These are phyloP conservation scores for Chytriomyces confervae DNA, from an alignment of 192 early-diverging fungal species.

Conservation along the genomic window DNA sequence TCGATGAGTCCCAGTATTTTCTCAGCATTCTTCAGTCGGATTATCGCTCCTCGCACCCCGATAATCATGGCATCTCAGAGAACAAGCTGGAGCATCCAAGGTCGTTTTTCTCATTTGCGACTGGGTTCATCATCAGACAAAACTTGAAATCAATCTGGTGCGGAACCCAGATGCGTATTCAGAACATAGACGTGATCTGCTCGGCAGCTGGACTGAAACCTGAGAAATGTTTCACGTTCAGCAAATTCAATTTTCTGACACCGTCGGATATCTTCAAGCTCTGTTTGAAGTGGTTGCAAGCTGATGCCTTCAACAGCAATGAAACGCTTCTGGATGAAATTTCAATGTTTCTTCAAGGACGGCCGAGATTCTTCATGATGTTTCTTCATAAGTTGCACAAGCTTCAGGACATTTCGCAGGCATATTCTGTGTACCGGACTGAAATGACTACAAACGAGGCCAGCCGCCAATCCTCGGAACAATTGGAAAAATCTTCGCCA, in stretches of 20 bases:
- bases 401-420: not conserved
- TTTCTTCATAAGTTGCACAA: constrained; percentile 7
- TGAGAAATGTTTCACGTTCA: constrained; percentile 7
- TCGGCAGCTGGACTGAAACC: constrained; percentile 29
- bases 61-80: constrained; percentile 18
- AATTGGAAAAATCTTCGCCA: not conserved
- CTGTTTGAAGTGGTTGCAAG: not conserved
- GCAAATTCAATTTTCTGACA: too few species aligned
- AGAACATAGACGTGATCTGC: constrained; percentile 25
- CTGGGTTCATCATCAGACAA: constrained; percentile 19
- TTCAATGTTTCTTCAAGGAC: constrained; percentile 16
- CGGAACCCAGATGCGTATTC: constrained; percentile 38
- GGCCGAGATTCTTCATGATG: constrained; percentile 4
- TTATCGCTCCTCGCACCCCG: constrained; percentile 20
- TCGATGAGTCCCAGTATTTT: constrained; percentile 35
- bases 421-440: not conserved
- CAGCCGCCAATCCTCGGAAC: not conserved
- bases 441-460: constrained; percentile 11
- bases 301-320: not conserved
- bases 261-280: constrained; percentile 10
- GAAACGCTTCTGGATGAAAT: not conserved
- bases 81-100: constrained; percentile 25
- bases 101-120: constrained; percentile 31
- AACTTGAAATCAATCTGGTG: constrained; percentile 27
- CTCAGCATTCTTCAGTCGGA: constrained; percentile 22